These are phyloP conservation scores for Hypoxylon sp. DNA, from an alignment of 2,329 filamentous ascomycete species.

Conservation along the genomic window DNA sequence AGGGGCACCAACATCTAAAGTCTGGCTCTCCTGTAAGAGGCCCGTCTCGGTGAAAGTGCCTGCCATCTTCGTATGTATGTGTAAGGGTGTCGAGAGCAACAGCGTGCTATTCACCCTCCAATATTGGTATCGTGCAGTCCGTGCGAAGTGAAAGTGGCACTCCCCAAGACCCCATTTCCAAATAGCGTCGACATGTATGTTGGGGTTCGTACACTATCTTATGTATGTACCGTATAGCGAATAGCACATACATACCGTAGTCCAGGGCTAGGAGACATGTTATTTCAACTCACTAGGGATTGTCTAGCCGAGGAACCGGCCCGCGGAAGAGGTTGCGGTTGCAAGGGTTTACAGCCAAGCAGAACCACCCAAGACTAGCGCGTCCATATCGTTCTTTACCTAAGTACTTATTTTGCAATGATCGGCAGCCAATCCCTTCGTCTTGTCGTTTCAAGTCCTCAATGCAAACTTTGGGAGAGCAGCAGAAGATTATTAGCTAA, in stretches of 20 bases:
- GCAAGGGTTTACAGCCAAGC: conserved; percentile 16
- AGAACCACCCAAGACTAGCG: neutral
- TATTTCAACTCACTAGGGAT: neutral
- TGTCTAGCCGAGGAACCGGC: conserved; percentile 3
- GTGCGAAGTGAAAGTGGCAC: conserved; percentile 9
- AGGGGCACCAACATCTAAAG: conserved; percentile 15
- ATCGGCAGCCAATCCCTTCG: conserved; percentile 18
- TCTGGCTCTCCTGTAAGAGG: conserved; percentile 1
- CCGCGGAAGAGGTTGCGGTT: conserved; percentile 16
- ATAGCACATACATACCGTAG: neutral
- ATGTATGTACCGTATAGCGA: neutral
- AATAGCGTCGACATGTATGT: conserved; percentile 2
- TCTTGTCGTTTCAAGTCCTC: conserved; percentile 16
- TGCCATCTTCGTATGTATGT: conserved; percentile 4
- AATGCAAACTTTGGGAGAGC: conserved; percentile 21
- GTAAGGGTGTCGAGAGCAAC: conserved; percentile 12
- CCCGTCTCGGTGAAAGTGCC: conserved; percentile 14
- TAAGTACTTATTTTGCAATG: conserved; percentile 4
- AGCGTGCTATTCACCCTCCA: conserved; percentile 13
- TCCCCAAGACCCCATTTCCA: conserved; percentile 1
- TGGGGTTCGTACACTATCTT: neutral
- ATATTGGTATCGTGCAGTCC: conserved; percentile 7
- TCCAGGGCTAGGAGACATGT: neutral
- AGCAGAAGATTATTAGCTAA: conserved; percentile 6
- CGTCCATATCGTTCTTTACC: conserved; percentile 3